These are phyloP conservation scores for Eimeria sp. DNA, from an alignment of 169 alveolate genomes.

Conservation along the genomic window DNA sequence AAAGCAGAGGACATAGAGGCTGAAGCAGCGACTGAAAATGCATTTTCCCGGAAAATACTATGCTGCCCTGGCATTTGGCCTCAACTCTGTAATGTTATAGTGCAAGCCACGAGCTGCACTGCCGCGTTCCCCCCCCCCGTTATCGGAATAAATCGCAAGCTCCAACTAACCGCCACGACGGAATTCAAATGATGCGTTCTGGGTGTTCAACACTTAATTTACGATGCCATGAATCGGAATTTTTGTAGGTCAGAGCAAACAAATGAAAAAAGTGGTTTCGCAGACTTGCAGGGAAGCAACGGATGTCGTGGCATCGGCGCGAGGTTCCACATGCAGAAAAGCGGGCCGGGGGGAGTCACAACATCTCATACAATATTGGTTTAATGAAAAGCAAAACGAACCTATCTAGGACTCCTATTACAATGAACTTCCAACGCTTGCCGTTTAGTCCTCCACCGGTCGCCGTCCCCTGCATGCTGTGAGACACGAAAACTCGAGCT, in stretches of 20 bases:
- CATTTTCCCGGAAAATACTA: not conserved
- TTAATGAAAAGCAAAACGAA: not conserved
- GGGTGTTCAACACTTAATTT: too few species aligned
- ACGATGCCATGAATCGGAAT: not conserved
- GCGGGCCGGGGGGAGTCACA: not conserved
- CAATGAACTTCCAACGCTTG: not conserved
- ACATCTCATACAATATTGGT: not conserved
- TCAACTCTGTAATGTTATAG: not conserved
- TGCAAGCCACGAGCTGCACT: not conserved
- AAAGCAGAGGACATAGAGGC: not conserved
- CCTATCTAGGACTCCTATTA: not conserved
- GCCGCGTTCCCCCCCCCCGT: too few species aligned
- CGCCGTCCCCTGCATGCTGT: not conserved
- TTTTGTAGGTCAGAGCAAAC: not conserved
- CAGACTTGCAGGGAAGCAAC: not conserved
- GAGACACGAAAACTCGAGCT: not conserved
- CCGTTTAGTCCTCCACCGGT: not conserved
- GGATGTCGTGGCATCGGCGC: not conserved
- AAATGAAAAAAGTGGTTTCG: not conserved
- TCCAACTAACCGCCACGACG: not conserved
- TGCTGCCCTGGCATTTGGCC: not conserved
- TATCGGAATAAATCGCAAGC: not conserved
- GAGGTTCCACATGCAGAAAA: not conserved
- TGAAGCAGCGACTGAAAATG: not conserved
- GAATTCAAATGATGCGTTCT: too few species aligned